phyloP scores from a whole-genome alignment of 140 eudicot genomes.

The Erigeron philadelphicus region DNA sequence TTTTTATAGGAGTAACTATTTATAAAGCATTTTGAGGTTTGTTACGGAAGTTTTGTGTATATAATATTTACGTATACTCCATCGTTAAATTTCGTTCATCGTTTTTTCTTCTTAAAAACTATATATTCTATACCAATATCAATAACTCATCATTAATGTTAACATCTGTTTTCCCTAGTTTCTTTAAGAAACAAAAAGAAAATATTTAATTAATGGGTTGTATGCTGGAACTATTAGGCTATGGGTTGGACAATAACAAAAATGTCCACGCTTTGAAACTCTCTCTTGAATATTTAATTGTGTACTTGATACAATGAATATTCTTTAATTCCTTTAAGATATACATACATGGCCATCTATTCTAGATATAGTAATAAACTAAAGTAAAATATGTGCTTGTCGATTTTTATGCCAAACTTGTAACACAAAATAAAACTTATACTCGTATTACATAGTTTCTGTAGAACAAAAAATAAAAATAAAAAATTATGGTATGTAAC shows the following conservation, averaged over 20 bases:
- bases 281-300: neutral
- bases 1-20: neutral
- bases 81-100: too few species aligned
- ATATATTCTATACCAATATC: neutral
- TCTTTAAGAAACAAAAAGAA: neutral
- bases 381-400: neutral
- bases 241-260: neutral
- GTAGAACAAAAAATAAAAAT: neutral
- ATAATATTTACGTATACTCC: too few species aligned
- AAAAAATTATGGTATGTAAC: slow-evolving; percentile 27
- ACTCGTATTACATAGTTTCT: slow-evolving; percentile 13
- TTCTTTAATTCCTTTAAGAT: slow-evolving; percentile 6
- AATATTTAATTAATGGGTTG: neutral
- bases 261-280: slow-evolving; percentile 2
- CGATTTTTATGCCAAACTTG: neutral
- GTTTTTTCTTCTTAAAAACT: too few species aligned
- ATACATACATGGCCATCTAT: slow-evolving; percentile 1
- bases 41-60: too few species aligned
- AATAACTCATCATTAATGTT: neutral
- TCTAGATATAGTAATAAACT: neutral
- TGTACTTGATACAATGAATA: neutral
- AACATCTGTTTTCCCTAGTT: neutral
- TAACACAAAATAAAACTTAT: slow-evolving; percentile 1
- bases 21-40: too few species aligned
- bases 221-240: slow-evolving; percentile 7